A percentile compares a stretch with the other conserved stretches of the same genome.
These are phyloP conservation scores for Graphilbum ipis-grandicollis DNA, from an alignment of 2,329 filamentous ascomycete genomes.

Conservation along the genomic window DNA sequence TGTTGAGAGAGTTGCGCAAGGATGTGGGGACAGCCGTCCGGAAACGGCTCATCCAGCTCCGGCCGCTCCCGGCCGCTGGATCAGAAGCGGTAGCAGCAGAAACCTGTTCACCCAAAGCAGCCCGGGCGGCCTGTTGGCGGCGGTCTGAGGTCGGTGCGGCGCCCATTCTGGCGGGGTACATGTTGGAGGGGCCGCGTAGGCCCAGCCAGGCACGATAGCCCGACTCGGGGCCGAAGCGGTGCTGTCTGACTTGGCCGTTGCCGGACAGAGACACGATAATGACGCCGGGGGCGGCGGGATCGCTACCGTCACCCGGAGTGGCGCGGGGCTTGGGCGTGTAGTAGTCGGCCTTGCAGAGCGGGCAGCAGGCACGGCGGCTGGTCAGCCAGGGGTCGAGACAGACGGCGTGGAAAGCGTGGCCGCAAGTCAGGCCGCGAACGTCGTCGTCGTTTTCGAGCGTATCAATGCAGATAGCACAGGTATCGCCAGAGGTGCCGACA, in stretches of 20 bases:
- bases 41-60: neutral
- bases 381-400: slow-evolving; percentile 97
- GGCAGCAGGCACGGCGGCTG: slow-evolving; percentile 83
- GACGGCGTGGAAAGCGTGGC: slow-evolving; percentile 93
- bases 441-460: slow-evolving; percentile 89
- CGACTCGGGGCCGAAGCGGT: slow-evolving; percentile 21
- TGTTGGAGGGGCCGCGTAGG: too few species aligned
- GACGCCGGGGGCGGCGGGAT: slow-evolving; percentile 13
- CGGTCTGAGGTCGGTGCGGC: neutral
- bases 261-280: slow-evolving; percentile 14
- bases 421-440: slow-evolving; percentile 81
- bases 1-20: neutral
- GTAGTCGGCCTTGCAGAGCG: slow-evolving; percentile 95
- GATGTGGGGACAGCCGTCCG: neutral
- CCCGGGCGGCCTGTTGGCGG: too few species aligned
- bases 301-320: slow-evolving; percentile 21
- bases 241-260: slow-evolving; percentile 13
- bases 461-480: slow-evolving; percentile 93
- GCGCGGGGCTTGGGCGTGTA: slow-evolving; percentile 83
- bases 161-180: too few species aligned
- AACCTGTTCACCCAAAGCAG: slow-evolving; percentile 9
- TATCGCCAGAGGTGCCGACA: slow-evolving; percentile 68
- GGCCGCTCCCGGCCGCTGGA: neutral
- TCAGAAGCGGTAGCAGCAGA: neutral
- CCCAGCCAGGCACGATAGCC: neutral